Evolutionary conservation across 1,284 basidiomycete species (phyloP), one percentile per base, ranked within the genome.

Genomic region (Apiotrichum sp.): DNA sequence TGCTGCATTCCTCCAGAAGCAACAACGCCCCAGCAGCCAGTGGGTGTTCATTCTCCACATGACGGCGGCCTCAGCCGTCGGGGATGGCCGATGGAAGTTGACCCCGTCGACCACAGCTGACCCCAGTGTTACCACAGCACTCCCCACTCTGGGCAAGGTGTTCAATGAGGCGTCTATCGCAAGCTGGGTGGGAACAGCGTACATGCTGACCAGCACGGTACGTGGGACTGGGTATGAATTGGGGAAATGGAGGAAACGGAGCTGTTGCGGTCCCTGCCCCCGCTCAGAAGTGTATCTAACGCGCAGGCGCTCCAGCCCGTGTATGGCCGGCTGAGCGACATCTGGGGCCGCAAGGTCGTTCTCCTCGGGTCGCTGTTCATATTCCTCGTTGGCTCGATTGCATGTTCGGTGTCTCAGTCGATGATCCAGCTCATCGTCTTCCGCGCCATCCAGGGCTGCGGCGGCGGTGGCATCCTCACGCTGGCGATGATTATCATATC

Each of bases 371-470:
- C 80, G 2, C 83, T 87, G 79, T 66, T 72, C 11, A 74, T 86
- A 41, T 84, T 84, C 68, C 81, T 85, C 72, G 65, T 86, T 40
- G 65, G 67, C 10, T 52, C 47, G 14, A 47, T 70, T n/a, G 63
- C 65, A 3, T 84, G 84, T 45, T 84, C 82, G 52, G 71, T 65
- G 7, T 82, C 85, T 4, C 80, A 78, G 61, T 81, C 77, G 0
- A 85, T 89, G 62, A 74, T 83, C 3, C 79, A 86, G 63, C 76
- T 89, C 48, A 88, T 89, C 64, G 73, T 87, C 2, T 86, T 86
- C 62, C 80, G 87, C 44, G 58, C 57, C 8, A 54, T 63, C 33
- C 58, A 58, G 29, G 67, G 65, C 32, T 33, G 65, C 3, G 68
- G 67, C 10, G 68, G 67, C 1, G 69, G 69, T 4, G 68, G 66